These are phyloP conservation scores for Atkinsonella texensis DNA, from an alignment of 2,329 filamentous ascomycete genomes.

Conservation along the genomic window DNA sequence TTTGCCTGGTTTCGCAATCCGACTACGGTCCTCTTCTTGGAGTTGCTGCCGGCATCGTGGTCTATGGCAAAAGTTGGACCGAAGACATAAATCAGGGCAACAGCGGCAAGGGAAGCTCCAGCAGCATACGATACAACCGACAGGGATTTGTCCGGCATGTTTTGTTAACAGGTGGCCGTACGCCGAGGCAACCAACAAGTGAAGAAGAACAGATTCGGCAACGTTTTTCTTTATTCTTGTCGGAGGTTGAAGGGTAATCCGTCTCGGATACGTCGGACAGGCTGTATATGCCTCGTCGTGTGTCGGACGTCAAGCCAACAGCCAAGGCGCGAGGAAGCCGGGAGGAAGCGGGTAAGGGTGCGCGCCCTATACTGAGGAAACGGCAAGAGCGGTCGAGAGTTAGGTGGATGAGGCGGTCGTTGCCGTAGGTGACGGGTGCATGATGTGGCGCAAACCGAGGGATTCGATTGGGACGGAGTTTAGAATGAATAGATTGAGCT, in stretches of 20 bases:
- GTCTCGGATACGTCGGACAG: neutral
- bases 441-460: slow-evolving; percentile 1
- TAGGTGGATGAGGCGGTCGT: neutral
- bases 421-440: neutral
- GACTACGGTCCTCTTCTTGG: slow-evolving; percentile 75
- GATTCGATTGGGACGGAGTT: neutral
- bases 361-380: neutral
- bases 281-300: neutral
- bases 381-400: neutral
- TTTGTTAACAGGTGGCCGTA: neutral
- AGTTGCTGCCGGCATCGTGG: slow-evolving; percentile 50
- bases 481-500: neutral
- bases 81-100: slow-evolving; percentile 94
- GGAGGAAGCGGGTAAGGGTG: neutral
- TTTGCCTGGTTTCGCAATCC: slow-evolving; percentile 86
- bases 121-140: slow-evolving; percentile 74
- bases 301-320: neutral
- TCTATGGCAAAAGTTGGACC: slow-evolving; percentile 95
- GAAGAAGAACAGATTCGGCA: neutral
- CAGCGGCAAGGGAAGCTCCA: slow-evolving; percentile 85
- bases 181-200: slow-evolving; percentile 6
- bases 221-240: neutral
- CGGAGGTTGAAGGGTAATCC: neutral
- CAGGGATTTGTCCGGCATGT: slow-evolving; percentile 25
- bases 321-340: neutral